These are phyloP conservation scores for Zopfia rhizophila DNA, from an alignment of 2,329 filamentous ascomycete genomes.

Conservation along the genomic window DNA sequence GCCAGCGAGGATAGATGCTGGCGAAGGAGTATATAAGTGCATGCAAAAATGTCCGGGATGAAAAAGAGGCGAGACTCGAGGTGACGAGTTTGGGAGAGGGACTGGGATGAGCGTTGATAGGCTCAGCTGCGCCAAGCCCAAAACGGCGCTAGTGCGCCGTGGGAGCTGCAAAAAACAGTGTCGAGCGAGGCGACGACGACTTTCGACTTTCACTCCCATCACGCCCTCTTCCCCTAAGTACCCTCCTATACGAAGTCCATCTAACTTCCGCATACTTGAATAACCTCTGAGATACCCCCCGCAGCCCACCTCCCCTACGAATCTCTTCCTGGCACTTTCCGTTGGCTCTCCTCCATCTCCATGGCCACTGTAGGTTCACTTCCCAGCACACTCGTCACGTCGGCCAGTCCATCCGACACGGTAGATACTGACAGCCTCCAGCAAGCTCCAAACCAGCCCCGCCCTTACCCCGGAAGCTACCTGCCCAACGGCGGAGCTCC, in stretches of 20 bases:
- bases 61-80: too few relatives aligned
- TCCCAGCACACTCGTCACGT: background rate
- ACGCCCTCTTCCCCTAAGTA: slow-evolving; percentile 4
- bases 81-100: too few relatives aligned
- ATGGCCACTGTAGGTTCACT: slow-evolving; percentile 29
- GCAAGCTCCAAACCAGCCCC: slow-evolving; percentile 63
- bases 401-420: background rate
- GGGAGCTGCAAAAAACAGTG: too few relatives aligned
- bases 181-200: too few relatives aligned
- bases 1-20: too few relatives aligned
- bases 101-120: too few relatives aligned
- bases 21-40: too few relatives aligned
- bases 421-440: slow-evolving; percentile 40
- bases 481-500: slow-evolving; percentile 59
- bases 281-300: slow-evolving; percentile 17
- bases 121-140: too few relatives aligned
- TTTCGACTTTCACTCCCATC: too few relatives aligned
- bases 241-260: background rate
- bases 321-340: background rate
- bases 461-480: slow-evolving; percentile 60
- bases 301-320: slow-evolving; percentile 10
- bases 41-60: too few relatives aligned
- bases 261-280: slow-evolving; percentile 2
- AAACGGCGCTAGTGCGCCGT: too few relatives aligned
- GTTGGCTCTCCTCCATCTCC: slow-evolving; percentile 2